phyloP scores from a whole-genome alignment of 768 basidiomycete genomes.

The Lactifluus piperatus region DNA sequence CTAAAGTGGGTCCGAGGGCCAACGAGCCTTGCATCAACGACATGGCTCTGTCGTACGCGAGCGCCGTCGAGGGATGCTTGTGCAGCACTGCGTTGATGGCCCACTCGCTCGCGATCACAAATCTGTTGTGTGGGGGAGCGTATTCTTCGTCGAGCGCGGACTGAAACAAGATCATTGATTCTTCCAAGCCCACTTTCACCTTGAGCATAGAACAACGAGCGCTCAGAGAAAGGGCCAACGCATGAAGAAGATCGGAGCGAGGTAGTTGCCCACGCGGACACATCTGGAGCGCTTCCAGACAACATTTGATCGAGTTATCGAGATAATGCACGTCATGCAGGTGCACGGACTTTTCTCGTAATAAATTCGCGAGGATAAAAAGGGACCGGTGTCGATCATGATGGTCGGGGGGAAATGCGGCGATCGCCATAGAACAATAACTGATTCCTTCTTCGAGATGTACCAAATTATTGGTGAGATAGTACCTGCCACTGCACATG shows the following conservation, averaged over 20 bases:
- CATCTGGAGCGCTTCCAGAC: neutral
- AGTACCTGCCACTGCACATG: no score
- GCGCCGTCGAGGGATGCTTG: neutral
- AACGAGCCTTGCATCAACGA: neutral
- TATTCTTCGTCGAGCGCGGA: neutral
- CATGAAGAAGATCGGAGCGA: slow-evolving; percentile 5
- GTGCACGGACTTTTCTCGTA: neutral
- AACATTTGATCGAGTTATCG: neutral
- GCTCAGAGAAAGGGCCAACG: neutral
- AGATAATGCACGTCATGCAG: neutral
- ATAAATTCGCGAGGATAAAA: slow-evolving; percentile 2
- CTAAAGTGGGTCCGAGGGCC: neutral
- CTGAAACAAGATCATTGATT: slow-evolving; percentile 1
- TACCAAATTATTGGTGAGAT: neutral
- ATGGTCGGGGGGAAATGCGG: neutral
- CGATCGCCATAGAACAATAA: neutral
- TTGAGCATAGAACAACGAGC: neutral
- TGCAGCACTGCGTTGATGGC: neutral
- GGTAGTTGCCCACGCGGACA: slow-evolving; percentile 4
- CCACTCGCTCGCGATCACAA: slow-evolving; percentile 3
- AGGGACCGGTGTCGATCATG: neutral
- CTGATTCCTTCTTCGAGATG: slow-evolving; percentile 7
- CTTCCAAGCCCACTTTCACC: neutral
- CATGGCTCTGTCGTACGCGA: neutral
- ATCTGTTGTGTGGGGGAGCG: neutral